These are phyloP conservation scores for Musa schizocarpa DNA, from an alignment of 176 grass and related monocot genomes.

Conservation along the genomic window DNA sequence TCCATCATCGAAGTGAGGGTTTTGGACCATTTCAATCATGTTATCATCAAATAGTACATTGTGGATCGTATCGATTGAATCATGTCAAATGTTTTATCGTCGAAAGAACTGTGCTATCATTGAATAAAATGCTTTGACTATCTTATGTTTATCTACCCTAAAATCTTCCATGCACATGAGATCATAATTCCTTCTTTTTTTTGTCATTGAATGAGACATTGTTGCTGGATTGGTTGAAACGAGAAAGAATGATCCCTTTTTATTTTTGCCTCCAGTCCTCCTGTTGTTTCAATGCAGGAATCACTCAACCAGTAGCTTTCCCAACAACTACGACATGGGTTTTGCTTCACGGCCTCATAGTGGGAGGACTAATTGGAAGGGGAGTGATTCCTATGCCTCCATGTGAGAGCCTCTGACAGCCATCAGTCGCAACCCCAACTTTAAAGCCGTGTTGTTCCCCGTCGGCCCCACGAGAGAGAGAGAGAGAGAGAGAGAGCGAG, in stretches of 20 bases:
- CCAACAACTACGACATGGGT: not conserved
- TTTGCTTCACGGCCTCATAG: not conserved
- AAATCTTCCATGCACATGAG: no score
- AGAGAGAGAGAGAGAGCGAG: no score
- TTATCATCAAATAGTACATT: no score
- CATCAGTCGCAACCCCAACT: not conserved
- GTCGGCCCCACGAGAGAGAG: not conserved
- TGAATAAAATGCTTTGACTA: no score
- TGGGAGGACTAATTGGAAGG: not conserved
- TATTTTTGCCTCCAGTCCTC: not conserved
- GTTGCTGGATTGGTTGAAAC: not conserved
- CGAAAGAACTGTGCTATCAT: no score
- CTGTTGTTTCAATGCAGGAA: not conserved
- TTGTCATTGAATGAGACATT: not conserved
- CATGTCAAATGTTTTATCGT: no score
- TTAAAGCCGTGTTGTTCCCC: slow-evolving; percentile 1
- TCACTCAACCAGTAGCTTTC: not conserved
- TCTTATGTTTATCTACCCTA: no score
- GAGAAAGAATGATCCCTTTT: not conserved
- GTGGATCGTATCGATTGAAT: no score
- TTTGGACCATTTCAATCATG: no score
- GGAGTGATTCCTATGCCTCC: not conserved
- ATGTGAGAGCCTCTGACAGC: slow-evolving; percentile 6
- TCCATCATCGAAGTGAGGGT: no score
- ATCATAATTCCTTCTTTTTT: no score